Evolutionary conservation across 1,284 basidiomycete genomes (phyloP).

Genomic region (Austroboletus novae-zelandiae): DNA sequence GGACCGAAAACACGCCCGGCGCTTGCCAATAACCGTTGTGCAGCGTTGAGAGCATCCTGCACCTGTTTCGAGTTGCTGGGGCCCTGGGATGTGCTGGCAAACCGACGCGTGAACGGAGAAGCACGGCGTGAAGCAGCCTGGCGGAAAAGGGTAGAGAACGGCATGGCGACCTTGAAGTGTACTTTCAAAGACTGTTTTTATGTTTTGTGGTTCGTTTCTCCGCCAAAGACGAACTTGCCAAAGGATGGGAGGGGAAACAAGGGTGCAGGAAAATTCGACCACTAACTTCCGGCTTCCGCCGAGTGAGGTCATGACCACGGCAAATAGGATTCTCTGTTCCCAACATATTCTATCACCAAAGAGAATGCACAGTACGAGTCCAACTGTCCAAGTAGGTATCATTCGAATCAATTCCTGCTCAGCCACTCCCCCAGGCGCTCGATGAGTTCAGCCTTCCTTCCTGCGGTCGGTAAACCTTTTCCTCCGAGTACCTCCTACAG

Average conservation of each 20-base stretch:
- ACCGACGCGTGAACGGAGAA: conserved; percentile 19
- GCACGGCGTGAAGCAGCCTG: conserved; percentile 15
- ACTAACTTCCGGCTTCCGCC: background rate
- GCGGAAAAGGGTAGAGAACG: conserved; percentile 22
- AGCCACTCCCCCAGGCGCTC: conserved; percentile 64
- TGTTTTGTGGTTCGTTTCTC: conserved; percentile 5
- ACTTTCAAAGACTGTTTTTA: conserved; percentile 3
- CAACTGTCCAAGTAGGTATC: too few species aligned
- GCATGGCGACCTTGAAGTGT: conserved; percentile 11
- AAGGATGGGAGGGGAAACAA: background rate
- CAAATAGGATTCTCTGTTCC: too few species aligned
- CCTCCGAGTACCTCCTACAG: conserved; percentile 65
- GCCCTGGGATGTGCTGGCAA: conserved; percentile 20
- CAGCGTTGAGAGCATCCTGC: conserved; percentile 58
- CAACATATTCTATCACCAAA: too few species aligned
- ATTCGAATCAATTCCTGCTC: conserved; percentile 10
- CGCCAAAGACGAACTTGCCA: conserved; percentile 1
- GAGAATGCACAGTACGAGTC: too few species aligned
- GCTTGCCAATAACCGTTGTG: conserved; percentile 54
- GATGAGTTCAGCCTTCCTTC: conserved; percentile 69
- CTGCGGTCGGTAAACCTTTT: conserved; percentile 57
- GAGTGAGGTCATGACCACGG: background rate
- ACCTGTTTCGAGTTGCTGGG: conserved; percentile 63
- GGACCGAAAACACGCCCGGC: conserved; percentile 58
- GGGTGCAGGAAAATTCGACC: background rate